Evolutionary conservation across 1,284 basidiomycete genomes (phyloP).

Genomic region (Papiliotrema flavescens): DNA sequence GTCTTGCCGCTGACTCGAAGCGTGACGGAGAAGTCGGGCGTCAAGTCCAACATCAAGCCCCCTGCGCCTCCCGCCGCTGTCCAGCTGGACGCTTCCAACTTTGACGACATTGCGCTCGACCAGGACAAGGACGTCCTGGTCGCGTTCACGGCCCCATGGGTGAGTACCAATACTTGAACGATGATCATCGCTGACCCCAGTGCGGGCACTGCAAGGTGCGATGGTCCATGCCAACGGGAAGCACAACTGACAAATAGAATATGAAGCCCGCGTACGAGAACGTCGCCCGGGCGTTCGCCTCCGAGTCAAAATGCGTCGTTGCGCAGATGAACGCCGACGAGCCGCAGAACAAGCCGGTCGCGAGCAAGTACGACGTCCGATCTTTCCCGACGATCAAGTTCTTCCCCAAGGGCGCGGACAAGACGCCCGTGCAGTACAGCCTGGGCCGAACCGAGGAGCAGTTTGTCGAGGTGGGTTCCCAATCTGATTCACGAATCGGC

Average conservation of each 20-base stretch:
- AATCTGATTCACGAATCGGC: not conserved
- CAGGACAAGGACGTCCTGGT: conserved; percentile 79
- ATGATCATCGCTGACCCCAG: conserved; percentile 46
- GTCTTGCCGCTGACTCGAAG: conserved; percentile 48
- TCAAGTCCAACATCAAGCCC: conserved; percentile 79
- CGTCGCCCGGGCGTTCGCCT: conserved; percentile 72
- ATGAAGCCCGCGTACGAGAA: conserved; percentile 84
- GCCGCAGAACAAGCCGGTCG: conserved; percentile 69
- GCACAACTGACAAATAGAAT: conserved; percentile 47
- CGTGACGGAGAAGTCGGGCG: conserved; percentile 68
- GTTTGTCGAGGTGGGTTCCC: conserved; percentile 45
- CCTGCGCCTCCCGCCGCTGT: conserved; percentile 71
- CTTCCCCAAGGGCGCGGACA: conserved; percentile 67
- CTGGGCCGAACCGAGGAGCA: conserved; percentile 47
- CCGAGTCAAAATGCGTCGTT: conserved; percentile 75
- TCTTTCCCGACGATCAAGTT: conserved; percentile 91
- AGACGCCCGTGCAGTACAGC: conserved; percentile 60
- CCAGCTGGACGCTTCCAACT: conserved; percentile 67
- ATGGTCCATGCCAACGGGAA: not conserved
- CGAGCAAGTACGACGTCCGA: conserved; percentile 66
- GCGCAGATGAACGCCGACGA: conserved; percentile 90
- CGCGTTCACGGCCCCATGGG: conserved; percentile 71
- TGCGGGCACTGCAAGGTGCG: conserved; percentile 54
- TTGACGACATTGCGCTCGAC: conserved; percentile 71
- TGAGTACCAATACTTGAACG: conserved; percentile 20